phyloP scores from a whole-genome alignment of 768 basidiomycete species.

The Sarcodon sp. region DNA sequence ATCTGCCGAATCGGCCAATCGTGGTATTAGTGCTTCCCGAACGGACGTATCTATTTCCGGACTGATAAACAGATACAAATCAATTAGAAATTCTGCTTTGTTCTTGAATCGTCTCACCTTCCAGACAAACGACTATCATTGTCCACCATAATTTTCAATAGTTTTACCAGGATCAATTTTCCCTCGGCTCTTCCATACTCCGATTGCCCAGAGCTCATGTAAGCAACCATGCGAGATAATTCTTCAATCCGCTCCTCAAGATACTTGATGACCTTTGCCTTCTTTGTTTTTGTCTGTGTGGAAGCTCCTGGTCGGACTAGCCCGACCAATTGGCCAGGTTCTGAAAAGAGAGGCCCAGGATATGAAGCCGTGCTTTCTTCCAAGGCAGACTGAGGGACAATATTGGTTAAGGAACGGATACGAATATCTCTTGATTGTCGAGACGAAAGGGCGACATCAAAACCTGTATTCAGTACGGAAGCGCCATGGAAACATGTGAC shows the following conservation, averaged over 20 bases:
- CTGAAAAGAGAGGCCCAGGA: constrained; percentile 82
- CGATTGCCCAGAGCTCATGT: constrained; percentile 37
- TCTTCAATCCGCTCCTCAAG: constrained; percentile 66
- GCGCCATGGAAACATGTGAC: constrained; percentile 76
- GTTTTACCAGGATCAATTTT: constrained; percentile 57
- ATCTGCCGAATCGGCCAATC: constrained; percentile 18
- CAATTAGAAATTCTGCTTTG: background rate
- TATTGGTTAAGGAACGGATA: constrained; percentile 50
- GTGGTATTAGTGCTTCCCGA: constrained; percentile 58
- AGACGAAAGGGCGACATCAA: constrained; percentile 66
- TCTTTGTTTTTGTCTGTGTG: constrained; percentile 70
- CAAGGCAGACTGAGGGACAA: constrained; percentile 57
- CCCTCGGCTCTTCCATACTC: constrained; percentile 59
- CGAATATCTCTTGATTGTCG: constrained; percentile 58
- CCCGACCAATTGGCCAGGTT: constrained; percentile 52
- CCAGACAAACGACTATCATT: constrained; percentile 82
- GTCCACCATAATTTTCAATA: constrained; percentile 74
- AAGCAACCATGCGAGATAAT: constrained; percentile 63
- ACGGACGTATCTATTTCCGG: constrained; percentile 63
- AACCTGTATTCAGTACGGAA: constrained; percentile 39
- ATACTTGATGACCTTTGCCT: constrained; percentile 64
- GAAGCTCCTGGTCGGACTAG: constrained; percentile 52
- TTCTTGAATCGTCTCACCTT: constrained; percentile 41
- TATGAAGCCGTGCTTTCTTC: constrained; percentile 43
- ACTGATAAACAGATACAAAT: constrained; percentile 19